Percentiles rank a stretch among this genome's conserved stretches.
These are phyloP conservation scores for Beauveria sp. DNA, from an alignment of 2,329 filamentous ascomycete species.

Conservation along the genomic window DNA sequence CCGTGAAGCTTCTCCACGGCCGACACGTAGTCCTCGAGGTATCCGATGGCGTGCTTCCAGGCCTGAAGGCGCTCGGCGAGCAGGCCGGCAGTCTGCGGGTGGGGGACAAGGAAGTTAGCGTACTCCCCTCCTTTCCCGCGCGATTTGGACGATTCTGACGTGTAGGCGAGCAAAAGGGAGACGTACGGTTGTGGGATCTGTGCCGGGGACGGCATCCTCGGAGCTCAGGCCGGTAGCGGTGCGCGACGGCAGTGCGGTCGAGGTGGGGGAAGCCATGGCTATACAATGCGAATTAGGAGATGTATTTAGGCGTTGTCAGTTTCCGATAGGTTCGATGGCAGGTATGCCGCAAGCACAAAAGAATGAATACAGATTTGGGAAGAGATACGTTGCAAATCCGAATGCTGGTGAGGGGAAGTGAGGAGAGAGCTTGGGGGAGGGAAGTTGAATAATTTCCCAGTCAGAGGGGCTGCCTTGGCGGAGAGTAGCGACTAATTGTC, in stretches of 20 bases:
- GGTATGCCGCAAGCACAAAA: background rate
- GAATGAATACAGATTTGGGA: too few species aligned
- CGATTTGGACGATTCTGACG: background rate
- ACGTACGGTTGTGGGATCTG: constrained; percentile 51
- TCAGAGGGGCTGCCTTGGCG: too few species aligned
- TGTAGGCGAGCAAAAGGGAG: background rate
- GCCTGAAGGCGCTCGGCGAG: constrained; percentile 83
- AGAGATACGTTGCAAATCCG: too few species aligned
- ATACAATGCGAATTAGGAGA: background rate
- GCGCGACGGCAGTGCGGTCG: constrained; percentile 35
- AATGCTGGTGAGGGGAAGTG: too few species aligned
- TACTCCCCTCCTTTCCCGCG: background rate
- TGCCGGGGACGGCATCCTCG: constrained; percentile 53
- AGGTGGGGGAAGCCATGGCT: constrained; percentile 8
- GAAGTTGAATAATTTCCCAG: too few species aligned
- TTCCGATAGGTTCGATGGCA: background rate
- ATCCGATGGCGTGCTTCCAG: constrained; percentile 90
- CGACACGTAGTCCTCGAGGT: constrained; percentile 83
- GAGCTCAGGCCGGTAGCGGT: constrained; percentile 39
- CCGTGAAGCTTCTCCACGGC: constrained; percentile 82
- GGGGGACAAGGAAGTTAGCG: background rate
- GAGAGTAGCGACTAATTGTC: too few species aligned
- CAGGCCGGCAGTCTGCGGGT: constrained; percentile 62
- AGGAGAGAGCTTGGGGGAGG: too few species aligned
- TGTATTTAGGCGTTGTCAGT: background rate